Evolutionary conservation across 441 rosid species (phyloP).

Genomic region (Gossypium gossypioides): DNA sequence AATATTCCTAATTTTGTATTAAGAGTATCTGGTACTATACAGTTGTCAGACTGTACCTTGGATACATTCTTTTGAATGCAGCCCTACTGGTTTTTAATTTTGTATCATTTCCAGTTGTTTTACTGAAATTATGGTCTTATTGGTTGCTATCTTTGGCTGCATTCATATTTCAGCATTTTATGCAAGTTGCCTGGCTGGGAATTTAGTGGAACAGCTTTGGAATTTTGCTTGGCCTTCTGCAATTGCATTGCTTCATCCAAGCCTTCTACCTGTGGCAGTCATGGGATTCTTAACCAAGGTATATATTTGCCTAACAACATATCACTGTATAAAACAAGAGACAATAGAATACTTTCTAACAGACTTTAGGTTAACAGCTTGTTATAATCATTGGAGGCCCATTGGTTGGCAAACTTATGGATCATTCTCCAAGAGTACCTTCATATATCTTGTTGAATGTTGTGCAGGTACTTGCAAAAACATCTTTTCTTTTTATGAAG

Average conservation of each 20-base stretch:
- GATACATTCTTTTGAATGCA: neutral
- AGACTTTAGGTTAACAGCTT: slow-evolving; percentile 27
- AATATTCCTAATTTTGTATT: neutral
- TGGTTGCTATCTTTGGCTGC: slow-evolving; percentile 9
- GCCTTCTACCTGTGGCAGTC: slow-evolving; percentile 90
- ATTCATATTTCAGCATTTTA: slow-evolving; percentile 51
- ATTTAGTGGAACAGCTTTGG: slow-evolving; percentile 86
- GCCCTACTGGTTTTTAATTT: neutral
- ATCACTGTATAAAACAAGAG: neutral
- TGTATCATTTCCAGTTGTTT: neutral
- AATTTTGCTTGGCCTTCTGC: slow-evolving; percentile 94
- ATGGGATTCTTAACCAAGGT: slow-evolving; percentile 75
- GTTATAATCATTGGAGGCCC: slow-evolving; percentile 79
- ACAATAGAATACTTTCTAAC: slow-evolving; percentile 2
- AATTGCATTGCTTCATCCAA: slow-evolving; percentile 79
- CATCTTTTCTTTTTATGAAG: neutral
- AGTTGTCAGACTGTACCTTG: neutral
- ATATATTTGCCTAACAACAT: slow-evolving; percentile 8
- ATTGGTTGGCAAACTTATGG: slow-evolving; percentile 78
- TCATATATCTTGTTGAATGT: slow-evolving; percentile 59
- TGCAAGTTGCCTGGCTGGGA: slow-evolving; percentile 63
- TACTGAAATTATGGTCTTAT: neutral
- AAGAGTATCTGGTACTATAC: neutral
- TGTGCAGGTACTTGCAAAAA: slow-evolving; percentile 50
- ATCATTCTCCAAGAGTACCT: slow-evolving; percentile 75